Base-by-base conservation (phyloP, 2,329 filamentous ascomycete genomes). In the Ampelomyces quisqualis region DNA sequence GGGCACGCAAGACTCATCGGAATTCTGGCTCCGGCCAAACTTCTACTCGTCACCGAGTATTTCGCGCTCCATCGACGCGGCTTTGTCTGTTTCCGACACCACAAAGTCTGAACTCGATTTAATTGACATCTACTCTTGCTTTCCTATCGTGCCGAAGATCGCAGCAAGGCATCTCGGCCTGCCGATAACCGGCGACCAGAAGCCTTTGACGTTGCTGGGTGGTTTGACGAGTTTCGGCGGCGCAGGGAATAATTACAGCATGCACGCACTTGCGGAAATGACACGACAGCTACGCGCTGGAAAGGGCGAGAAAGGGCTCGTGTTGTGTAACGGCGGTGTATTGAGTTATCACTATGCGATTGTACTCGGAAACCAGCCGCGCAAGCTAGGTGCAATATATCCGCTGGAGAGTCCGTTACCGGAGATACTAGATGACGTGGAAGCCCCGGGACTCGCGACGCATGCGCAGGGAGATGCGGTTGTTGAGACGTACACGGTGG, bases 211-310 rank as follows among this genome's bases (percentile, higher is more conserved):
- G 0, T 62, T 86, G 0, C 70, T 86, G 0, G 83, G 83, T 0
- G 83, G 83, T 0, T 55, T 87, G 38, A 86, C 83, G 4, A 83
- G 77, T 1, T 86, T 86, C 43, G 83, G 84, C 0, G 84, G 83
- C 0, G 83, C 84, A 5, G 83, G 83, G 0, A 86, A 86, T 48
- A 86, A 86, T 39, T 86, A 86, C 45, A 83, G 80, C 0, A 80
- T 85, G 76, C 82, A 86, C 67, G 81, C 66, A 17, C 38, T 70
- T 28, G 67, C 64, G 5, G 62, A 61, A 24, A 62, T 65, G 57
- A 56, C 55, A 70, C 70, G 77, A 70, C 9, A 74, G 40, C 59
- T 85, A 3, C 71, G 81, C 7, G 55, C 58, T 7, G 70, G 71
- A 0, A 71, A 68, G 17, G 70, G 70, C 1, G 69, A 62, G 3